Evolutionary conservation across 495 filamentous ascomycete genomes (phyloP), one percentile per base, ranked within the genome.

Genomic region (Aspergillus avenaceus): DNA sequence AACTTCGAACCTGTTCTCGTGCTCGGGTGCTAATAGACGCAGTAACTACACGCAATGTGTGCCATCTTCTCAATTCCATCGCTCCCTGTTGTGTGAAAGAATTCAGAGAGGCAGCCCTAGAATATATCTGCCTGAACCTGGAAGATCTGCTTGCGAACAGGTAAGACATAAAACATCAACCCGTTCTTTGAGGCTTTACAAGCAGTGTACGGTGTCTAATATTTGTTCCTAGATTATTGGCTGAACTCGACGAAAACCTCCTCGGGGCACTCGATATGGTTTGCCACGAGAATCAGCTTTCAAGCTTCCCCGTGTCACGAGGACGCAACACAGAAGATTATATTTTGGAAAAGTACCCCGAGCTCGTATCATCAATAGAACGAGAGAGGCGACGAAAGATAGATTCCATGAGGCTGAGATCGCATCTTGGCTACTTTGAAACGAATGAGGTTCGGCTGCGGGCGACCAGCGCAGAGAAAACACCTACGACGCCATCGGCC

Each of bases 131-230:
- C 55, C 68, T 96, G 28, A 91, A 95, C 58, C 73, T 97, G 29
- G 92, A 97, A 60, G 82, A 82, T 3, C 85, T 97, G 77, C 81
- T 98, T 31, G 85, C 95, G 59, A 95, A 95, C 53, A 85, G 87
- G 76, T 84, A 75, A 59, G 67, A 40, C 4, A 43, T 32, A 2
- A 23, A 26, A 21, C 5, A 38, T 25, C n/a, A 16, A 29, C 26
- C 37, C 22, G 37, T 22, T 11, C 22, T 16, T 49, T 27, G 42
- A 16, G 31, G 27, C 42, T 13, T n/a, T n/a, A n/a, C n/a, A n/a
- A n/a, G n/a, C n/a, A n/a, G n/a, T n/a, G n/a, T n/a, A n/a, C n/a
- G n/a, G n/a, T n/a, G n/a, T 6, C 57, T 70, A 56, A 67, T 48
- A 31, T 34, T 9, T 31, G n/a, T 43, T 22, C 49, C 38, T 31